A percentile compares a stretch with the other conserved stretches of the same genome.
phyloP scores from a whole-genome alignment of 257 asterid genomes.

The Fraxinus anomala region DNA sequence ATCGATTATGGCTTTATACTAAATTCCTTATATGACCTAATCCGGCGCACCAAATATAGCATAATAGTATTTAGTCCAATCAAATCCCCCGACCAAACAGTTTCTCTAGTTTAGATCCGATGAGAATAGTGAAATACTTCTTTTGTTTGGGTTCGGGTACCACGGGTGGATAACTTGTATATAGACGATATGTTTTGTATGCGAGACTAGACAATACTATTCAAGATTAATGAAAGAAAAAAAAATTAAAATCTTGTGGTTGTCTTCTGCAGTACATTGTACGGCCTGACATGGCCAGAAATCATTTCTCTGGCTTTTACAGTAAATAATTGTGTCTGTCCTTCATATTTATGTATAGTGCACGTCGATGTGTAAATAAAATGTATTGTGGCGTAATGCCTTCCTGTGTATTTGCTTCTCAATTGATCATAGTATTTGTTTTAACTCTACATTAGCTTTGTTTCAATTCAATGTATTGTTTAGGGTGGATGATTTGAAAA shows the following conservation, averaged over 20 bases:
- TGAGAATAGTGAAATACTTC: not conserved
- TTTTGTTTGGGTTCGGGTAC: conserved; percentile 25
- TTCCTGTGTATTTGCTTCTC: not conserved
- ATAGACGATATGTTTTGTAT: not conserved
- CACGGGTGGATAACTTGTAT: conserved; percentile 32
- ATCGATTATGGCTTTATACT: too few species aligned
- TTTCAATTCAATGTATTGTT: not conserved
- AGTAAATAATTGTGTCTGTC: conserved; percentile 15
- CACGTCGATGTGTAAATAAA: conserved; percentile 37
- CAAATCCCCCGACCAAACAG: too few species aligned
- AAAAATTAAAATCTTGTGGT: not conserved
- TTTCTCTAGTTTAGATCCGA: too few species aligned
- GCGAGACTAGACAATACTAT: too few species aligned
- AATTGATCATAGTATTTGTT: not conserved
- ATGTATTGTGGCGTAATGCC: not conserved
- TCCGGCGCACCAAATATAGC: too few species aligned
- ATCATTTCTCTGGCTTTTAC: conserved; percentile 21
- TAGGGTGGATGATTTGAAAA: not conserved
- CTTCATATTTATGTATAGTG: conserved; percentile 16
- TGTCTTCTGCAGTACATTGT: not conserved
- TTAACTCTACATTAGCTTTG: not conserved
- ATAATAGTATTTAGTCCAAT: not conserved
- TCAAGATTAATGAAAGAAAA: too few species aligned
- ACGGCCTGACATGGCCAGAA: conserved; percentile 3
- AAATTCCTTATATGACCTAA: too few species aligned